A percentile compares a stretch with the other conserved stretches of the same genome.
phyloP scores from a whole-genome alignment of 1,139 yeast genomes.

The Hyphopichia wangnamkhiaoensis region DNA sequence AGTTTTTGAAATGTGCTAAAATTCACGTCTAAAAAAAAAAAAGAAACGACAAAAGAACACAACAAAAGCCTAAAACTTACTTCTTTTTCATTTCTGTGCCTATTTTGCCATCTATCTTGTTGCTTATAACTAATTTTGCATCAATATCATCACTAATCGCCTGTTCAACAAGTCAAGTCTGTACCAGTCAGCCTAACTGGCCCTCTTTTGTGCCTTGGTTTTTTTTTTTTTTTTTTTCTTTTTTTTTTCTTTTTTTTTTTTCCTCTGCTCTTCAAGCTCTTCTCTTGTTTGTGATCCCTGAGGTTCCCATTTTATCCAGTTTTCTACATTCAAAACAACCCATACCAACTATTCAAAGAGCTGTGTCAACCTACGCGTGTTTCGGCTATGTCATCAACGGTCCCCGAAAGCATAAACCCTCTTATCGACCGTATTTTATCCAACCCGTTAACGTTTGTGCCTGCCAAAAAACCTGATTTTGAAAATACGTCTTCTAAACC shows the following conservation, averaged over 20 bases:
- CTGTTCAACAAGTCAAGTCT: no score
- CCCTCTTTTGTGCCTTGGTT: not conserved
- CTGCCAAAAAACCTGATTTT: slow-evolving; percentile 40
- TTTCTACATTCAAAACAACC: not conserved
- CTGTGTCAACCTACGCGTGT: not conserved
- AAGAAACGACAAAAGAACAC: no score
- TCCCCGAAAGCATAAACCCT: slow-evolving; percentile 27
- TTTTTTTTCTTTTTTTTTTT: slow-evolving; percentile 2
- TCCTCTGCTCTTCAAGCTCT: not conserved
- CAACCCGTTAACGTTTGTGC: slow-evolving; percentile 60
- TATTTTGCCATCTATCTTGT: no score
- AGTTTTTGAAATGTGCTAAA: no score
- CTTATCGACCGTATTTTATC: slow-evolving; percentile 59
- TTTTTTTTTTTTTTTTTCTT: not conserved
- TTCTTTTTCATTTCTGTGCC: no score
- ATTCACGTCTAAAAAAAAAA: no score
- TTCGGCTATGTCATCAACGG: slow-evolving; percentile 5
- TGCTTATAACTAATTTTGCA: no score
- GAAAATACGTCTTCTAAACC: slow-evolving; percentile 25
- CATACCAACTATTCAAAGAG: not conserved
- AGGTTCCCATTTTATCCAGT: not conserved
- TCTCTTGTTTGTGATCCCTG: not conserved
- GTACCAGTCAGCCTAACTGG: not conserved
- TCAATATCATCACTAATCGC: no score
- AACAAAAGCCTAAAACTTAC: no score